These are phyloP conservation scores for Verticillium isaacii DNA, from an alignment of 2,329 filamentous ascomycete species.

Conservation along the genomic window DNA sequence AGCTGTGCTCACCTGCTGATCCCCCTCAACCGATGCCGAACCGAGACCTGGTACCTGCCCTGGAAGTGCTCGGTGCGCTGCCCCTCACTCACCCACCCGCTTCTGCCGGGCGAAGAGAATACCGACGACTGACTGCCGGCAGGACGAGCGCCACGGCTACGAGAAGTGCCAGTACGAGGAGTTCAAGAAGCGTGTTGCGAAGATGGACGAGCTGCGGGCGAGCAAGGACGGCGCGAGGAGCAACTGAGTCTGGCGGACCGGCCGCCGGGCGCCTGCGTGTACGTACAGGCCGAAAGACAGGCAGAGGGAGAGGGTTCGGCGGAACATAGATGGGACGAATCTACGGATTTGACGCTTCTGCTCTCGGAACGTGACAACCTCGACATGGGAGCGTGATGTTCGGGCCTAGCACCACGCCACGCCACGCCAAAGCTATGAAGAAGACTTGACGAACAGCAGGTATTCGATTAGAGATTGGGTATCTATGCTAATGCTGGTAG, in stretches of 20 bases:
- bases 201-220: conserved; percentile 94
- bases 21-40: conserved; percentile 90
- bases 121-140: conserved; percentile 6
- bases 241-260: conserved; percentile 56
- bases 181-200: conserved; percentile 96
- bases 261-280: conserved; percentile 7
- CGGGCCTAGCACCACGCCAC: not conserved
- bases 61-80: conserved; percentile 70
- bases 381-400: not conserved
- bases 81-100: not conserved
- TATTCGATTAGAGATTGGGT: not conserved
- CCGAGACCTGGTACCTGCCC: conserved; percentile 86
- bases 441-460: not conserved
- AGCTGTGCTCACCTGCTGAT: conserved; percentile 93
- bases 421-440: not conserved
- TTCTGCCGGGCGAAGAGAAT: not conserved
- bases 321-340: conserved; percentile 22
- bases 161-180: conserved; percentile 99
- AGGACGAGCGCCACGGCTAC: conserved; percentile 97
- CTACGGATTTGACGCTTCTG: conserved; percentile 17
- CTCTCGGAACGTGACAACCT: not conserved
- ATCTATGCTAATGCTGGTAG: not conserved
- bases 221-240: conserved; percentile 80
- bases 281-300: not conserved
- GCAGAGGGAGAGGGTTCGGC: not conserved